Evolutionary conservation across 2,329 filamentous ascomycete species (phyloP).

Genomic region (Trichoderma sp.): DNA sequence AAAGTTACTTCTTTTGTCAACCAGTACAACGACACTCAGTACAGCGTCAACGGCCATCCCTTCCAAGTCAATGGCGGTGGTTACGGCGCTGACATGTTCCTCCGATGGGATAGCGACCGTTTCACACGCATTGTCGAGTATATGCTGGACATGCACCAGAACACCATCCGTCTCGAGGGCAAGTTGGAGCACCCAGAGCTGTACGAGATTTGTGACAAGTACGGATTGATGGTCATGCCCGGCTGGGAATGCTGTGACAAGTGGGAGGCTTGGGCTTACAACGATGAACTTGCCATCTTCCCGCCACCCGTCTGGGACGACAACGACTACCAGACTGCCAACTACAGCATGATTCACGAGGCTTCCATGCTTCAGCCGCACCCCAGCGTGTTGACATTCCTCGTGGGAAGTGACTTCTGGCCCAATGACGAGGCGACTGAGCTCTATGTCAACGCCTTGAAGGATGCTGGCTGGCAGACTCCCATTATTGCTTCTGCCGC

Average conservation of each 20-base stretch:
- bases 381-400: slow-evolving; percentile 58
- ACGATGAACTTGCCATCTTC: slow-evolving; percentile 49
- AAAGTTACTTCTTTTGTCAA: slow-evolving; percentile 53
- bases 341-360: slow-evolving; percentile 59
- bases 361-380: slow-evolving; percentile 61
- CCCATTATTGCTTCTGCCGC: slow-evolving; percentile 61
- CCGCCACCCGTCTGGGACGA: slow-evolving; percentile 48
- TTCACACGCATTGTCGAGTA: slow-evolving; percentile 53
- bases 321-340: slow-evolving; percentile 56
- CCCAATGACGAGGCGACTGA: slow-evolving; percentile 57
- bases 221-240: slow-evolving; percentile 62
- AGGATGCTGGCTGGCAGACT: slow-evolving; percentile 53
- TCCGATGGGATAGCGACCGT: slow-evolving; percentile 54
- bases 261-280: slow-evolving; percentile 66
- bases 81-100: slow-evolving; percentile 62
- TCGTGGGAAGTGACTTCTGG: slow-evolving; percentile 66
- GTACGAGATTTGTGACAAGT: slow-evolving; percentile 58
- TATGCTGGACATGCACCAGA: slow-evolving; percentile 61
- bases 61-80: slow-evolving; percentile 64
- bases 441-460: slow-evolving; percentile 54
- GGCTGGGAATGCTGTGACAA: slow-evolving; percentile 71
- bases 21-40: slow-evolving; percentile 54
- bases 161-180: slow-evolving; percentile 64
- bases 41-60: slow-evolving; percentile 55
- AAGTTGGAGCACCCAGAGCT: slow-evolving; percentile 64